These are phyloP conservation scores for Boletus sp. DNA, from an alignment of 768 basidiomycete genomes.

Conservation along the genomic window DNA sequence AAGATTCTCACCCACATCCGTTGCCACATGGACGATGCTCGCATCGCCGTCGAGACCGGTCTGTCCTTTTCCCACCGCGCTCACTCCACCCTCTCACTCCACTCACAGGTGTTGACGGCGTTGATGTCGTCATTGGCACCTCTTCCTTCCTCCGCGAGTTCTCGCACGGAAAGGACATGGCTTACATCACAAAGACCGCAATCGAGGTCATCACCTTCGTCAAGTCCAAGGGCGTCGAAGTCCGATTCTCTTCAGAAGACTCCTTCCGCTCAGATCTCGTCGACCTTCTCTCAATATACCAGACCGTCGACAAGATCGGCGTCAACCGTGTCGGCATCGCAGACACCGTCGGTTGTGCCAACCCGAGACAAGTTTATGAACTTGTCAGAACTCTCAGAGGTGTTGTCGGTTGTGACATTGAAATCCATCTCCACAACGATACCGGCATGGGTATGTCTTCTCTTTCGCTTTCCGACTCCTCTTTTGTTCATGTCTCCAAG, in stretches of 20 bases:
- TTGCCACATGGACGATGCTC: conserved; percentile 99
- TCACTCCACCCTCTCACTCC: not conserved
- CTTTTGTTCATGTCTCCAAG: conserved; percentile 36
- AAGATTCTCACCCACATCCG: conserved; percentile 99
- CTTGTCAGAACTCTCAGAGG: conserved; percentile 94
- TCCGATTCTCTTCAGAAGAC: conserved; percentile 99
- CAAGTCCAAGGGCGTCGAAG: conserved; percentile 99
- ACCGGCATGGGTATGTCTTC: conserved; percentile 81
- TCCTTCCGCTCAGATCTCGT: conserved; percentile 99
- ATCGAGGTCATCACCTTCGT: conserved; percentile 99
- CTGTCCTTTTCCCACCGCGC: conserved; percentile 16
- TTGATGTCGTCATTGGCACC: conserved; percentile 98
- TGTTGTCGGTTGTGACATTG: conserved; percentile 96
- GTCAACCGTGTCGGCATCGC: conserved; percentile 99
- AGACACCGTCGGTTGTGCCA: conserved; percentile 98
- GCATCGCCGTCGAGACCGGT: conserved; percentile 98
- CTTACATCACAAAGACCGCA: conserved; percentile 98
- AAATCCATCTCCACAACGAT: conserved; percentile 97
- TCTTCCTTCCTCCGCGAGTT: conserved; percentile 99
- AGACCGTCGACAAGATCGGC: conserved; percentile 98
- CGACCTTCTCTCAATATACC: conserved; percentile 97
- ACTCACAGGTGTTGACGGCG: conserved; percentile 86
- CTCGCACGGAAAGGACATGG: conserved; percentile 99
- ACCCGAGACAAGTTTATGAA: conserved; percentile 98
- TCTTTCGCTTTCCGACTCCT: not conserved